Conservation (phyloP, 148 eudicot genomes). For the Camellia japonica region DNA sequence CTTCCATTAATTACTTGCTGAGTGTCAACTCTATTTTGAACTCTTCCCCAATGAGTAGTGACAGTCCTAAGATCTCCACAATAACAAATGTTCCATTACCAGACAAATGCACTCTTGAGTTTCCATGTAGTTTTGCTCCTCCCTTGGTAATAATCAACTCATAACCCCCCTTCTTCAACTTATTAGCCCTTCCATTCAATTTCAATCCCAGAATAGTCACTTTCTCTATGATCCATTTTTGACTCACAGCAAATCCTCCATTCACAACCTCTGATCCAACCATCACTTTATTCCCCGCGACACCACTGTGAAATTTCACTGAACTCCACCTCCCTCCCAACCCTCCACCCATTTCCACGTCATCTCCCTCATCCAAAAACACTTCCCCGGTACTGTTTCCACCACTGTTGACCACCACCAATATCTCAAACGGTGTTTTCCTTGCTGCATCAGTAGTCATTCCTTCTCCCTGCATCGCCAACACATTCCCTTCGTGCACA, state of each 20-base stretch:
- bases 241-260: slow-evolving; percentile 49
- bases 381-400: slow-evolving; percentile 51
- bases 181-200: slow-evolving; percentile 2
- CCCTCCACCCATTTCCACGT: slow-evolving; percentile 39
- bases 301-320: slow-evolving; percentile 38
- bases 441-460: slow-evolving; percentile 71
- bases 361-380: slow-evolving; percentile 72
- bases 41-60: slow-evolving; percentile 6
- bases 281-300: slow-evolving; percentile 19
- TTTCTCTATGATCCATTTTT: slow-evolving; percentile 50
- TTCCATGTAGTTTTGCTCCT: slow-evolving; percentile 10
- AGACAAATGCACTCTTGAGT: slow-evolving; percentile 11
- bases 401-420: slow-evolving; percentile 43
- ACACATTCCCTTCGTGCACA: slow-evolving; percentile 60
- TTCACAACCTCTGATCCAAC: slow-evolving; percentile 54
- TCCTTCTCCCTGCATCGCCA: slow-evolving; percentile 70
- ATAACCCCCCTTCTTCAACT: slow-evolving; percentile 20
- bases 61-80: slow-evolving; percentile 1
- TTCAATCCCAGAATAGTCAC: slow-evolving; percentile 59
- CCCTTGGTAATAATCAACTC: slow-evolving; percentile 9
- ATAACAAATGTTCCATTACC: slow-evolving; percentile 5
- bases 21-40: background rate
- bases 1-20: background rate
- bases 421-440: slow-evolving; percentile 50
- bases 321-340: slow-evolving; percentile 54